phyloP scores from a whole-genome alignment of 169 alveolate species.

The Babesia divergens region DNA sequence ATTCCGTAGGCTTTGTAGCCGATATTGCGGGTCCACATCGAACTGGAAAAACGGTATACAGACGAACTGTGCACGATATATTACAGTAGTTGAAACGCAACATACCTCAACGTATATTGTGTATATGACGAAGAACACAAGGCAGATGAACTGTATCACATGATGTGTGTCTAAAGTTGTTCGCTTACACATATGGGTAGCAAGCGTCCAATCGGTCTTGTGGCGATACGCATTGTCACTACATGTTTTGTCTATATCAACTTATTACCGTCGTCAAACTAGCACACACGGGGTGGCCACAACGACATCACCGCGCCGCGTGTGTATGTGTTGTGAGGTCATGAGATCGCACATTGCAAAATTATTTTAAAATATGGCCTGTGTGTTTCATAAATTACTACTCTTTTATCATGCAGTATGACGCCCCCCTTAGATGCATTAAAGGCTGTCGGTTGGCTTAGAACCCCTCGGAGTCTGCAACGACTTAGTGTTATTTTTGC shows the following conservation, averaged over 20 bases:
- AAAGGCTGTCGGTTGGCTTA: too few species aligned
- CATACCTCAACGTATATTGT: slow-evolving; percentile 55
- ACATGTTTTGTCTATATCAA: slow-evolving; percentile 2
- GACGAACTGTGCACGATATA: slow-evolving; percentile 22
- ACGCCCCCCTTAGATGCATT: too few species aligned
- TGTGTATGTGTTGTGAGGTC: slow-evolving; percentile 7
- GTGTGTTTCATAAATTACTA: too few species aligned
- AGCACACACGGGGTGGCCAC: too few species aligned
- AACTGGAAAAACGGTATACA: slow-evolving; percentile 50
- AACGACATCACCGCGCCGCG: not conserved
- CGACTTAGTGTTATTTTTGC: slow-evolving; percentile 24
- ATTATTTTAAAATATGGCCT: too few species aligned
- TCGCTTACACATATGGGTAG: slow-evolving; percentile 53
- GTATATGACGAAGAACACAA: slow-evolving; percentile 52
- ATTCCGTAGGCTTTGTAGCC: slow-evolving; percentile 1
- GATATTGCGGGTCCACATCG: slow-evolving; percentile 50
- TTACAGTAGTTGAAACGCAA: not conserved
- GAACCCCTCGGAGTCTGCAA: too few species aligned
- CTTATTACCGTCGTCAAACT: not conserved
- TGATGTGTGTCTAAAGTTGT: not conserved
- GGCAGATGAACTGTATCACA: slow-evolving; percentile 52
- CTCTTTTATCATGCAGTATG: too few species aligned
- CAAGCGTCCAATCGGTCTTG: slow-evolving; percentile 20
- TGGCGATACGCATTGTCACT: slow-evolving; percentile 14
- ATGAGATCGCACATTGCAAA: too few species aligned